Evolutionary conservation across 768 basidiomycete genomes (phyloP).

Genomic region (Austroboletus festivus): DNA sequence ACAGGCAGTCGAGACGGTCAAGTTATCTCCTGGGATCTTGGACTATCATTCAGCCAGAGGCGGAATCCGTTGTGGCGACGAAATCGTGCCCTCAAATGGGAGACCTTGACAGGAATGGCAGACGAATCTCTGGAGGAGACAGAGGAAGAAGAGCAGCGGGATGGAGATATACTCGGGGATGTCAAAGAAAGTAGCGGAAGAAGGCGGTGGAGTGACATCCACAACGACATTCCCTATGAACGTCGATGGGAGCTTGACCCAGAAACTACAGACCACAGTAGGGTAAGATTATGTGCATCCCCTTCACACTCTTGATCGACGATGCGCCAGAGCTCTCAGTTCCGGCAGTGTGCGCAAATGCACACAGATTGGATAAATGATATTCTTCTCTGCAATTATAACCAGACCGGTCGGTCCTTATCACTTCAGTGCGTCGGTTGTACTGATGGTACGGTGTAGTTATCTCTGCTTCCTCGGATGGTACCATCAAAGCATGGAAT

Average conservation of each 20-base stretch:
- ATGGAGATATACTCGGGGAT: slow-evolving; percentile 77
- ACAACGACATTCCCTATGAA: slow-evolving; percentile 54
- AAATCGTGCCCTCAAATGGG: slow-evolving; percentile 53
- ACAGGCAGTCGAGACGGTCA: slow-evolving; percentile 88
- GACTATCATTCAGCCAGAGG: slow-evolving; percentile 53
- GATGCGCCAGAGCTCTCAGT: slow-evolving; percentile 49
- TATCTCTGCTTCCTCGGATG: slow-evolving; percentile 93
- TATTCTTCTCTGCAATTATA: slow-evolving; percentile 83
- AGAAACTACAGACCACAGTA: slow-evolving; percentile 44
- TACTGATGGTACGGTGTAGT: slow-evolving; percentile 42
- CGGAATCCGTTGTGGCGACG: slow-evolving; percentile 28
- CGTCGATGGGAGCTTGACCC: slow-evolving; percentile 78
- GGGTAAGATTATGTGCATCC: slow-evolving; percentile 38
- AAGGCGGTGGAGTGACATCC: slow-evolving; percentile 30
- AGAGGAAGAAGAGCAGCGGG: slow-evolving; percentile 63
- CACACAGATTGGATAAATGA: slow-evolving; percentile 98
- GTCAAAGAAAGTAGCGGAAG: slow-evolving; percentile 44
- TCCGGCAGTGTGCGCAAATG: slow-evolving; percentile 84
- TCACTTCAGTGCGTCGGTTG: neutral
- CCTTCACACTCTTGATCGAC: slow-evolving; percentile 5
- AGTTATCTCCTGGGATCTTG: slow-evolving; percentile 85
- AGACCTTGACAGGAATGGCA: slow-evolving; percentile 80
- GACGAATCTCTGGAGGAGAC: slow-evolving; percentile 65
- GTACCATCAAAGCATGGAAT: slow-evolving; percentile 90
- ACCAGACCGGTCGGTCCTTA: slow-evolving; percentile 68